Evolutionary conservation across 129 eudicot genomes (phyloP).

Genomic region (Saposhnikovia divaricata): DNA sequence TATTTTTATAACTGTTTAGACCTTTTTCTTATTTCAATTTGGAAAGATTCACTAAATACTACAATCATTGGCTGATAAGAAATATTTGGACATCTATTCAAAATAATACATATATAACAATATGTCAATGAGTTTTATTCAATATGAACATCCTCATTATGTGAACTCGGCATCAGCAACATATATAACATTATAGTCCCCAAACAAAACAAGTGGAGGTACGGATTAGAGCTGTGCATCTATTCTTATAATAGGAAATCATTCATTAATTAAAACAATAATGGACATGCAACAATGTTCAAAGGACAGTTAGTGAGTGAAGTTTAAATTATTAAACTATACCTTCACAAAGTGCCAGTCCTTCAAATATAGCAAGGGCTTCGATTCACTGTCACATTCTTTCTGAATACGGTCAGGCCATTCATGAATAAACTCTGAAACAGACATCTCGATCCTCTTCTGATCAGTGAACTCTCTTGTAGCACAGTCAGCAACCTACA

Average conservation of each 20-base stretch:
- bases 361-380: conserved; percentile 65
- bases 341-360: conserved; percentile 99
- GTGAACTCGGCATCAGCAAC: no score
- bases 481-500: conserved; percentile 85
- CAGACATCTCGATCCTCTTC: conserved; percentile 65
- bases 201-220: no score
- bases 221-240: no score
- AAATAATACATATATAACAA: no score
- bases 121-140: no score
- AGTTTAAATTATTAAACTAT: neutral
- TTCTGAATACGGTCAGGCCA: conserved; percentile 36
- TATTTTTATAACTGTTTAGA: neutral
- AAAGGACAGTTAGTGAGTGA: neutral
- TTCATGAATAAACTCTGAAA: conserved; percentile 54
- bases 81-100: neutral
- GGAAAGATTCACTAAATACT: neutral
- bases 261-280: no score
- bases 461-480: conserved; percentile 72
- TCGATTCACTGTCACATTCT: conserved; percentile 8
- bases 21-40: neutral
- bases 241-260: no score
- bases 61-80: neutral
- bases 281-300: neutral
- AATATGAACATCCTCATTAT: no score
- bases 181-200: no score